phyloP scores from a whole-genome alignment of 106 monocot genomes.

The Apostasia ramifera region DNA sequence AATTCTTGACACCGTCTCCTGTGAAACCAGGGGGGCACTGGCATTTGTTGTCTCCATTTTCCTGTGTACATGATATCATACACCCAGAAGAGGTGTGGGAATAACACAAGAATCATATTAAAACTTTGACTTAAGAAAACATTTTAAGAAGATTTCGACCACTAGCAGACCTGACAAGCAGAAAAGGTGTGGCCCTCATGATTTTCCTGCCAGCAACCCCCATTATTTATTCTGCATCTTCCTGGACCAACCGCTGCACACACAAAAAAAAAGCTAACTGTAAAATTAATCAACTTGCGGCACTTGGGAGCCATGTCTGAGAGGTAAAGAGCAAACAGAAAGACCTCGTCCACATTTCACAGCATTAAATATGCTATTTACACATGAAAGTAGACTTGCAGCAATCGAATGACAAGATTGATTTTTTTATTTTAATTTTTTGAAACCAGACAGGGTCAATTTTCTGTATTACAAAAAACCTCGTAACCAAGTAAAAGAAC shows the following conservation, averaged over 20 bases:
- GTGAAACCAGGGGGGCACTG: constrained; percentile 76
- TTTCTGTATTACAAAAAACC: no score
- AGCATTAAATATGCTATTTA: no score
- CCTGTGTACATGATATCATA: constrained; percentile 25
- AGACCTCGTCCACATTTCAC: no score
- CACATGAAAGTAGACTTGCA: no score
- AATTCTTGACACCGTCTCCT: constrained; percentile 70
- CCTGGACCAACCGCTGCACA: constrained; percentile 78
- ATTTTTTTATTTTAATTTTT: no score
- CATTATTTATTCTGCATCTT: constrained; percentile 84
- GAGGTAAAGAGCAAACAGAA: no score
- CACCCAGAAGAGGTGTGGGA: no score
- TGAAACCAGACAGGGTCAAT: no score
- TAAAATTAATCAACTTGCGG: neutral
- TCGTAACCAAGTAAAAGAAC: no score
- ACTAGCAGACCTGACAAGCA: constrained; percentile 68
- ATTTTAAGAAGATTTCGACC: neutral
- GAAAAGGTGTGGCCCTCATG: constrained; percentile 51
- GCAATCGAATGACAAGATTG: no score
- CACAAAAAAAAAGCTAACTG: neutral
- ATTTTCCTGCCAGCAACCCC: constrained; percentile 80
- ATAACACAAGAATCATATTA: neutral
- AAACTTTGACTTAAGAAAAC: neutral
- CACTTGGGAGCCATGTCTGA: neutral
- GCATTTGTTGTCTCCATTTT: constrained; percentile 62